Evolutionary conservation across 148 eudicot genomes (phyloP).

Genomic region (Rhododendron ferrugineum): DNA sequence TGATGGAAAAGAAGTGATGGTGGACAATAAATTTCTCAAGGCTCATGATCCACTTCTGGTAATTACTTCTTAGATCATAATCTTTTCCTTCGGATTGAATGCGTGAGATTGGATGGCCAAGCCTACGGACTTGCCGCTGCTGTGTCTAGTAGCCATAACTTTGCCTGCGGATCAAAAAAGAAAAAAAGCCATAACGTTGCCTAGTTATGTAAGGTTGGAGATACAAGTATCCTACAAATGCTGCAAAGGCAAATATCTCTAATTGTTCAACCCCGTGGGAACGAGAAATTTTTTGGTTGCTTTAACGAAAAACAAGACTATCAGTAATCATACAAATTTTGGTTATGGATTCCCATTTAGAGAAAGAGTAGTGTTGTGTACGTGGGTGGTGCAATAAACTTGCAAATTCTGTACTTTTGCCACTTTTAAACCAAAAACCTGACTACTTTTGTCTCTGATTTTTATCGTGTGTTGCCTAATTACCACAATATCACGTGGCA

Average conservation of each 20-base stretch:
- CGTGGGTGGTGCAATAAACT: background rate
- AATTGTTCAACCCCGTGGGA: background rate
- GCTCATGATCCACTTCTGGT: constrained; percentile 81
- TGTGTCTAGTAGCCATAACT: background rate
- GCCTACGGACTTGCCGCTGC: background rate
- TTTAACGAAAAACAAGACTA: background rate
- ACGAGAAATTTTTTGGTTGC: background rate
- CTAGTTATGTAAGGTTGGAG: background rate
- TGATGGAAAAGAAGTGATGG: constrained; percentile 79
- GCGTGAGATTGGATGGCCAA: background rate
- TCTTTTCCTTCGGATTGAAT: background rate
- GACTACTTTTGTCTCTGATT: background rate
- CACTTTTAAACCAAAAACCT: background rate
- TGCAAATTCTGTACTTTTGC: background rate
- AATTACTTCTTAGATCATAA: constrained; percentile 8
- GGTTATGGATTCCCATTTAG: background rate
- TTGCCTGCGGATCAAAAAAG: background rate
- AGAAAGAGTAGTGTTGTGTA: background rate
- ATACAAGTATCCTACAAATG: constrained; percentile 1
- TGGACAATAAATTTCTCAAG: constrained; percentile 82
- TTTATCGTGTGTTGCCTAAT: background rate
- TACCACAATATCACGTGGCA: background rate
- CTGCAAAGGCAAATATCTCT: background rate
- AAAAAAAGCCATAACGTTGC: background rate
- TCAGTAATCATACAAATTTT: background rate